phyloP scores from a whole-genome alignment of 2,329 filamentous ascomycete species.

The Aspergillus ustus region DNA sequence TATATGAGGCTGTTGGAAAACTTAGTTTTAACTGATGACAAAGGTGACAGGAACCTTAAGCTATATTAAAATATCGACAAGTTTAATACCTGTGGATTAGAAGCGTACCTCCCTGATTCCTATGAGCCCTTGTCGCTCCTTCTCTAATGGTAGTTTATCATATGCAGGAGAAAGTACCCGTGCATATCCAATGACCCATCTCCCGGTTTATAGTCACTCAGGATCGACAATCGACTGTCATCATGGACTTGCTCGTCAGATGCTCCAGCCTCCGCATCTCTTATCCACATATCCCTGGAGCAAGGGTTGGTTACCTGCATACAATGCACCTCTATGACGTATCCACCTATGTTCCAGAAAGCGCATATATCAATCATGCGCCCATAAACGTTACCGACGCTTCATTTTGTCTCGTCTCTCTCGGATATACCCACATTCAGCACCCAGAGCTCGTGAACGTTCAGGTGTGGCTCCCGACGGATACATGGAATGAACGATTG shows the following conservation, averaged over 20 bases:
- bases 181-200: not conserved
- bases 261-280: conserved; percentile 6
- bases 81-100: too few relatives aligned
- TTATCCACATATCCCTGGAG: not conserved
- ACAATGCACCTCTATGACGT: not conserved
- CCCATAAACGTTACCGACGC: conserved; percentile 3
- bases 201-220: not conserved
- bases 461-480: conserved; percentile 14
- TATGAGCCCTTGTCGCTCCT: not conserved
- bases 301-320: not conserved
- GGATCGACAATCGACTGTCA: not conserved
- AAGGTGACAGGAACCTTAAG: too few relatives aligned
- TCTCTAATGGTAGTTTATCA: not conserved
- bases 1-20: too few relatives aligned
- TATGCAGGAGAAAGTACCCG: not conserved
- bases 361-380: conserved; percentile 6
- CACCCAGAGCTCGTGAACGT: conserved; percentile 6
- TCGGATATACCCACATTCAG: conserved; percentile 9
- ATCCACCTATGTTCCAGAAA: not conserved
- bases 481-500: conserved; percentile 9
- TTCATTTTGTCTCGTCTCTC: conserved; percentile 11
- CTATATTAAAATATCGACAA: too few relatives aligned
- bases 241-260: not conserved
- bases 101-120: not conserved
- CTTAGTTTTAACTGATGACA: too few relatives aligned